Percentiles rank a stretch among this genome's conserved stretches.
phyloP scores from a whole-genome alignment of 2,329 filamentous ascomycete genomes.

The Monosporascus sp. region DNA sequence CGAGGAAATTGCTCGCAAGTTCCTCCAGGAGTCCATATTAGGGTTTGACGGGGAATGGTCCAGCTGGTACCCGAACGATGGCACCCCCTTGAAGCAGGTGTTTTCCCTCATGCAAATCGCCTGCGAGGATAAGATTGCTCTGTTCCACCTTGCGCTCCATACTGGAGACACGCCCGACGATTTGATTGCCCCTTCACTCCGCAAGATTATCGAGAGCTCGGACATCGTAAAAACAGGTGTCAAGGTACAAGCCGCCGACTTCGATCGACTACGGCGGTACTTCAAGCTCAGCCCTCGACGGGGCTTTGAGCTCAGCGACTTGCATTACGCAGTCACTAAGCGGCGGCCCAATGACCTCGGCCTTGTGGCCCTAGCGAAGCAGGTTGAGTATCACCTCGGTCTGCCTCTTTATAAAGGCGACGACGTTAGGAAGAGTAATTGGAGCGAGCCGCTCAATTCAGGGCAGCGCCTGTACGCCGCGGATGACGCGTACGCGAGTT shows the following conservation, averaged over 20 bases:
- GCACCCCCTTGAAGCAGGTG: slow-evolving; percentile 12
- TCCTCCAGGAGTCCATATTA: slow-evolving; percentile 17
- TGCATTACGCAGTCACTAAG: slow-evolving; percentile 13
- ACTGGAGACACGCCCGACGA: slow-evolving; percentile 15
- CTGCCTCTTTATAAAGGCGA: slow-evolving; percentile 17
- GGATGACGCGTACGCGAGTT: slow-evolving; percentile 20
- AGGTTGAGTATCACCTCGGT: slow-evolving; percentile 16
- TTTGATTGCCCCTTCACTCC: slow-evolving; percentile 19
- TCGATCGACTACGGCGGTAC: slow-evolving; percentile 9
- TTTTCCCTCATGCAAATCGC: slow-evolving; percentile 21
- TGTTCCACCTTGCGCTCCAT: slow-evolving; percentile 22
- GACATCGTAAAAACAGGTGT: slow-evolving; percentile 20
- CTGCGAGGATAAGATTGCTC: slow-evolving; percentile 14
- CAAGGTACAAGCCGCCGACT: slow-evolving; percentile 14
- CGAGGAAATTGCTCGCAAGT: slow-evolving; percentile 14
- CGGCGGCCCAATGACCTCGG: slow-evolving; percentile 6
- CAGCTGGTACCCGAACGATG: slow-evolving; percentile 5
- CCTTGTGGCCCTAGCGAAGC: slow-evolving; percentile 8
- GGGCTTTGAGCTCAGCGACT: slow-evolving; percentile 20
- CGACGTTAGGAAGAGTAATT: slow-evolving; percentile 12
- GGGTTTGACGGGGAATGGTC: slow-evolving; percentile 26
- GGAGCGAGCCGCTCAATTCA: slow-evolving; percentile 11
- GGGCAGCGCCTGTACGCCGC: slow-evolving; percentile 17
- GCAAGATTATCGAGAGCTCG: slow-evolving; percentile 17
- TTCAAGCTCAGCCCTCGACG: slow-evolving; percentile 15